Percentiles rank a stretch among this genome's conserved stretches.
phyloP scores from a whole-genome alignment of 768 basidiomycete genomes.

The Psilocybe sp. region DNA sequence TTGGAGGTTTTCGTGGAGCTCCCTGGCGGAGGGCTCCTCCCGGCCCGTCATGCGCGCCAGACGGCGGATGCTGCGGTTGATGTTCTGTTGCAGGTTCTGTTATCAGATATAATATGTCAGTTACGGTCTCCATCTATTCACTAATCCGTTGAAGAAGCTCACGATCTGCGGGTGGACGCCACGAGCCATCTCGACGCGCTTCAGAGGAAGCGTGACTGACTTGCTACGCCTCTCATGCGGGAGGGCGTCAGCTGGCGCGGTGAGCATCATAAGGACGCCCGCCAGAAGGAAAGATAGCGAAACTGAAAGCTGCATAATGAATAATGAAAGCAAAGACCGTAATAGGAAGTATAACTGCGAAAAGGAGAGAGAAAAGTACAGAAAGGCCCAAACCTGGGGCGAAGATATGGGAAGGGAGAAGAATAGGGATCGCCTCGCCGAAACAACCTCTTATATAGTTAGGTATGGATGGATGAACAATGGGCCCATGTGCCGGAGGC shows the following conservation, averaged over 20 bases:
- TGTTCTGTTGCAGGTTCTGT: constrained; percentile 69
- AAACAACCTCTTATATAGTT: background rate
- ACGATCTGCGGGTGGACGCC: constrained; percentile 29
- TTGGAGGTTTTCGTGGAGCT: constrained; percentile 37
- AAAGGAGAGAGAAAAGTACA: constrained; percentile 18
- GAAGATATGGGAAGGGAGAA: constrained; percentile 1
- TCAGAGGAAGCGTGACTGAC: constrained; percentile 42
- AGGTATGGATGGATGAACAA: background rate
- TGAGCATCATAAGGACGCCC: constrained; percentile 43
- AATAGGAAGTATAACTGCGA: constrained; percentile 7
- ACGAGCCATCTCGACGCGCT: constrained; percentile 27
- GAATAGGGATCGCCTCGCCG: constrained; percentile 2
- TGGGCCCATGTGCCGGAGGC: background rate
- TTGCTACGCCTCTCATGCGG: constrained; percentile 26
- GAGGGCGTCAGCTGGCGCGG: constrained; percentile 36
- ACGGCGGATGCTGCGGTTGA: constrained; percentile 63
- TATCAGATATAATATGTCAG: background rate
- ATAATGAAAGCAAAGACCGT: constrained; percentile 7
- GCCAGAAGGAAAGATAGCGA: constrained; percentile 51
- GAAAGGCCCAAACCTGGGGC: constrained; percentile 21
- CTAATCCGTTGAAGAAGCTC: background rate
- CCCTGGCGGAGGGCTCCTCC: constrained; percentile 42
- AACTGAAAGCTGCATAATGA: constrained; percentile 54
- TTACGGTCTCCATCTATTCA: background rate
- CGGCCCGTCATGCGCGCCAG: constrained; percentile 69